Base-by-base conservation (phyloP, 768 basidiomycete genomes). In the Harrya chromipes region DNA sequence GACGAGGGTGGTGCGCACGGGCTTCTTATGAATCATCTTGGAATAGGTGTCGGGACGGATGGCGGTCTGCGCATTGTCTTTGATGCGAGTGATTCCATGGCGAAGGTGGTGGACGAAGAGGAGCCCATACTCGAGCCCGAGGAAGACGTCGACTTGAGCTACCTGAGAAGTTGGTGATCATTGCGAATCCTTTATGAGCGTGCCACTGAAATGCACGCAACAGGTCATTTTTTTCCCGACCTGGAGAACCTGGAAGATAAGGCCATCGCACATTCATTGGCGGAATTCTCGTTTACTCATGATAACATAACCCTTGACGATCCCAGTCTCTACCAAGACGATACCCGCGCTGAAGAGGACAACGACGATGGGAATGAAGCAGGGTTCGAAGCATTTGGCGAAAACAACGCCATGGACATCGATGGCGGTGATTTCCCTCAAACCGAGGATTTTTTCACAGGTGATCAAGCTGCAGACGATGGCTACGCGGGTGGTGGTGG, bases 1-100 rank as follows among this genome's bases (percentile, higher is more conserved):
- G 97, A 99, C 65, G 97, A 99, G 68, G 97, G 94, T 36, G 95
- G 97, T 41, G 97, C 97, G 0, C 85, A 90, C 52, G 97, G 97
- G 11, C 71, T 99, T 40, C 72, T 99, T 27, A 95, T 98, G 94
- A 98, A 99, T 63, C 97, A 99, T 63, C 76, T 99, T 36, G 79
- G 80, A 44, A 60, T 91, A 46, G 88, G 87, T 17, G 74, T 85
- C 1, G 89, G 88, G 3, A 80, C 78, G 16, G 91, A 94, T 50
- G 87, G 89, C 4, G 83, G 82, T 35, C 76, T 97, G 66, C 77
- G 93, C 51, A 88, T 99, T 43, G 90, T 98, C 23, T 99, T 99
- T 59, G 95, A 98, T 66, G 94, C 94, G 5, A 87, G 94, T 49
- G 95, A 97, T 66, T 87, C 90, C 0, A 84, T 88, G 65, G 82